These are phyloP conservation scores for Eimeria tenella DNA, from an alignment of 169 alveolate genomes.

Conservation along the genomic window DNA sequence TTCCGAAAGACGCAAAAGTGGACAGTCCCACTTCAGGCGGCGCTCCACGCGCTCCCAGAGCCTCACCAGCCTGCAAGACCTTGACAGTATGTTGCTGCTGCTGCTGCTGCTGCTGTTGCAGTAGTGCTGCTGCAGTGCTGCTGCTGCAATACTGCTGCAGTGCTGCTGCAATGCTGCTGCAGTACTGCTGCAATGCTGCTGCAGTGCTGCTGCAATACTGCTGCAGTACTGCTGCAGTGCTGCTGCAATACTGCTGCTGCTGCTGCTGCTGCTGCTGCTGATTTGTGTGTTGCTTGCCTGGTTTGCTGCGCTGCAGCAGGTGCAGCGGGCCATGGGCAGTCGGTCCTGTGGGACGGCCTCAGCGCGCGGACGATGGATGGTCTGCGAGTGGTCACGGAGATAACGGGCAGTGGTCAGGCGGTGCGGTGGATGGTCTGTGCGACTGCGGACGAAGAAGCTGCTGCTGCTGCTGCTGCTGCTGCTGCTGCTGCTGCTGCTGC, in stretches of 20 bases:
- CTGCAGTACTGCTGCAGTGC: neutral
- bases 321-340: slow-evolving; percentile 6
- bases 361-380: slow-evolving; percentile 62
- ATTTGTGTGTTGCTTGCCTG: no score
- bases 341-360: slow-evolving; percentile 65
- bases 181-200: no score
- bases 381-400: slow-evolving; percentile 54
- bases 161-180: neutral
- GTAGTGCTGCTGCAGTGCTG: neutral
- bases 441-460: slow-evolving; percentile 15
- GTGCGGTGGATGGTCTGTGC: slow-evolving; percentile 66
- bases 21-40: slow-evolving; percentile 25
- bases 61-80: slow-evolving; percentile 36
- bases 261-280: no score
- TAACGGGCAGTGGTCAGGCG: slow-evolving; percentile 63
- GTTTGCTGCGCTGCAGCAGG: neutral
- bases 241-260: neutral
- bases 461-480: neutral
- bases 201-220: no score
- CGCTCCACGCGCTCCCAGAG: slow-evolving; percentile 68
- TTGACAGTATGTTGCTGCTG: slow-evolving; percentile 55
- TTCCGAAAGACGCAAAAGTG: slow-evolving; percentile 1
- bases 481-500: no score
- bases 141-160: neutral
- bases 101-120: no score